Base-by-base conservation (phyloP, 768 basidiomycete species). In the Boletus speciosus region DNA sequence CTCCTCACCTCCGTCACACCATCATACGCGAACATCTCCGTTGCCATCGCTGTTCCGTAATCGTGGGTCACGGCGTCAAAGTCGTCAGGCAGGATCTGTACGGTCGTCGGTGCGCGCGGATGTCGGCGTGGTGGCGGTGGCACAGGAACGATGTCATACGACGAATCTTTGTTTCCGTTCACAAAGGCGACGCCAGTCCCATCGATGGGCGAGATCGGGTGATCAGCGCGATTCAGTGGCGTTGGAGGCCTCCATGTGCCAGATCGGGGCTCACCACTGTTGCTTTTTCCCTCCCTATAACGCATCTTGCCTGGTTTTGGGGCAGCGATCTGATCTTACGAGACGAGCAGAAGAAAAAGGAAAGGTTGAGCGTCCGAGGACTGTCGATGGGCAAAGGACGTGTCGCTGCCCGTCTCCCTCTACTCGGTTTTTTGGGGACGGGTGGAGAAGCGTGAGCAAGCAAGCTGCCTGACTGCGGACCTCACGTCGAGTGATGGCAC, bases 41-140 rank as follows among this genome's bases (percentile, higher is more conserved):
- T 71, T 1, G 54, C 59, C 27, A 66, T 52, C 1, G 58, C 64
- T 0, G 70, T 69, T 16, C 57, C 61, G 43, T 64, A 64, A 47
- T 70, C 69, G 5, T 61, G 59, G 14, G 68, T 70, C 6, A 60
- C 47, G 10, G 69, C 68, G 2, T 70, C 67, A 49, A 70, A 70
- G 49, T 70, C 64, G 37, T 70, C 70, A 2, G 65, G 52, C 16
- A 70, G 49, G 36, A 67, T 59, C 41, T 69, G 70, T n/a, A 71
- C 47, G 15, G 68, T 70, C 8, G 68, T 71, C 19, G 70, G 68
- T 14, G 70, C 63, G 8, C 65, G 67, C 1, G 68, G 68, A 7
- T 34, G 68, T 35, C 67, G 64, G 19, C 60, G 61, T 16, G 49
- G 49, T 23, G 34, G 52, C n/a, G 32, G 47, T 16, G 56, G 61